A percentile compares a stretch with the other conserved stretches of the same genome.
Conservation (phyloP, 75 land plant species). For the Selaginella moellendorffii region DNA sequence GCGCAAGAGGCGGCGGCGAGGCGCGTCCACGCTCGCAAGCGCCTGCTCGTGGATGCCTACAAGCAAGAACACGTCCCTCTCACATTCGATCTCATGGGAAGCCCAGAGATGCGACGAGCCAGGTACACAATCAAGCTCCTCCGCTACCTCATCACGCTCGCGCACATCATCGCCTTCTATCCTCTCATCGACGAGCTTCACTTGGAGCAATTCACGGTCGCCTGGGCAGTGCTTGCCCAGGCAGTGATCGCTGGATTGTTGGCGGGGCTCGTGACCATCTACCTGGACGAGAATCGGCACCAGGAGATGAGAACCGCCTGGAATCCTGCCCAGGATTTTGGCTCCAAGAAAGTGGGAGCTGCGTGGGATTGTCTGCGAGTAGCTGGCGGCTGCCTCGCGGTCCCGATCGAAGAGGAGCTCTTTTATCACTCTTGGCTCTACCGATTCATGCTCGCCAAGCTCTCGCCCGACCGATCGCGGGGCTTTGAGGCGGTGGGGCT, state of each 20-base stretch:
- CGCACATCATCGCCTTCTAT: constrained; percentile 6
- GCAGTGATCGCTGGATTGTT: constrained; percentile 14
- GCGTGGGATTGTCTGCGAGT: constrained; percentile 19
- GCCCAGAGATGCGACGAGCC: constrained; percentile 21
- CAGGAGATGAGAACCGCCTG: constrained; percentile 18
- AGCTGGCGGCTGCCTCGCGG: constrained; percentile 10
- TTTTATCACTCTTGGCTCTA: constrained; percentile 27
- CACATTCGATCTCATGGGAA: constrained; percentile 23
- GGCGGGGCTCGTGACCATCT: constrained; percentile 16
- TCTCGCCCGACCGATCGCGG: not conserved
- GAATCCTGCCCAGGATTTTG: constrained; percentile 17
- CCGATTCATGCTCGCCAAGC: constrained; percentile 8
- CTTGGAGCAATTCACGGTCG: not conserved
- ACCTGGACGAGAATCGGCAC: constrained; percentile 22
- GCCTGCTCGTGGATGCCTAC: not conserved
- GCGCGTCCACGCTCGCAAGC: not conserved
- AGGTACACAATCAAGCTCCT: constrained; percentile 23
- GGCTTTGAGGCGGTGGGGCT: constrained; percentile 14
- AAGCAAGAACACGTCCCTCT: constrained; percentile 12
- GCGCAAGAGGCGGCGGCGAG: constrained; percentile 10
- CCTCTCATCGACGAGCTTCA: constrained; percentile 17
- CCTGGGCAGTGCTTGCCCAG: constrained; percentile 5
- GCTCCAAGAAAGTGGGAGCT: not conserved
- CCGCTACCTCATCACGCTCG: constrained; percentile 14
- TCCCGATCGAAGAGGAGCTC: constrained; percentile 24